phyloP scores from a whole-genome alignment of 1,284 basidiomycete genomes.

The Pholiota adiposa region DNA sequence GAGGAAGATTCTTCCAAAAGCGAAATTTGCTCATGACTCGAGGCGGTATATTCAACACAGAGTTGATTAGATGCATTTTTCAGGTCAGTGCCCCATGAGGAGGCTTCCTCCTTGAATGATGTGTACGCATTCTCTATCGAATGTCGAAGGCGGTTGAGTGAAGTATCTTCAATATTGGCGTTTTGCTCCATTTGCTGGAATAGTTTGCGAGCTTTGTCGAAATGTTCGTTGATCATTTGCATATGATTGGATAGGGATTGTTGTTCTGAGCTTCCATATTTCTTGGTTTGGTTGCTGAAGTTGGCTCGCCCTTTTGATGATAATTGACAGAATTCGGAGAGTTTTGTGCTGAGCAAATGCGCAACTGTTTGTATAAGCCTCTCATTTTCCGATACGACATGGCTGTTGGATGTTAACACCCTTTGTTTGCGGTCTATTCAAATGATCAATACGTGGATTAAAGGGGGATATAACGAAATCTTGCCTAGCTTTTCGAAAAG shows the following conservation, averaged over 20 bases:
- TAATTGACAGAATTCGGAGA: constrained; percentile 66
- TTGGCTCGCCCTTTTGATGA: constrained; percentile 56
- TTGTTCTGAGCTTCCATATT: constrained; percentile 61
- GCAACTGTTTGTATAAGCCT: constrained; percentile 57
- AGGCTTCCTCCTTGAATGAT: constrained; percentile 55
- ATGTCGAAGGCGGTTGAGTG: constrained; percentile 49
- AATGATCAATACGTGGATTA: constrained; percentile 2
- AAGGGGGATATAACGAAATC: neutral
- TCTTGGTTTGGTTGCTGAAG: constrained; percentile 60
- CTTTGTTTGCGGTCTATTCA: constrained; percentile 76
- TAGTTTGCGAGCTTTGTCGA: constrained; percentile 59
- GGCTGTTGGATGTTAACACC: constrained; percentile 69
- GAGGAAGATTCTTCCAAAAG: constrained; percentile 57
- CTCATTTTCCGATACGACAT: constrained; percentile 66
- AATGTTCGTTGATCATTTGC: constrained; percentile 61
- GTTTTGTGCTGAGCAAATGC: constrained; percentile 55
- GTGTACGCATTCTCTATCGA: constrained; percentile 58
- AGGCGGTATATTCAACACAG: constrained; percentile 44
- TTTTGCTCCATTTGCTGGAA: constrained; percentile 62
- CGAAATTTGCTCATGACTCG: constrained; percentile 47
- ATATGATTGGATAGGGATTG: constrained; percentile 57
- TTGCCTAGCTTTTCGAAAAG: constrained; percentile 83
- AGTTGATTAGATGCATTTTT: constrained; percentile 51
- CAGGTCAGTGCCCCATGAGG: constrained; percentile 57
- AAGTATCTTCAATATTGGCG: constrained; percentile 58